Percentiles rank a stretch among this genome's conserved stretches.
These are phyloP conservation scores for Paramecium sonneborni DNA, from an alignment of 73 alveolate genomes.

Conservation along the genomic window DNA sequence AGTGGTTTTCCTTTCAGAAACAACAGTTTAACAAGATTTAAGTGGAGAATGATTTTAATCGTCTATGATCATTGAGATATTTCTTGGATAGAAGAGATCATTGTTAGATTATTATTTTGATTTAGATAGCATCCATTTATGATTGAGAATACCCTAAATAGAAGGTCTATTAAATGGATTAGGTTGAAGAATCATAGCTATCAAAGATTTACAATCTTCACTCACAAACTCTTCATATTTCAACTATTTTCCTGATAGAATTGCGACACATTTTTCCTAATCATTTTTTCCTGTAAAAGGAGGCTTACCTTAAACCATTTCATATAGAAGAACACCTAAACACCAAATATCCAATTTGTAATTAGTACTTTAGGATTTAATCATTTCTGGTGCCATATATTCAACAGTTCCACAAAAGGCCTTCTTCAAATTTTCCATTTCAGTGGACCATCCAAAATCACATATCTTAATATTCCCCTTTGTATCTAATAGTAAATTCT, in stretches of 20 bases:
- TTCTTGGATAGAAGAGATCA: neutral
- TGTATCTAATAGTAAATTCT: slow-evolving; percentile 67
- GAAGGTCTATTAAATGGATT: slow-evolving; percentile 60
- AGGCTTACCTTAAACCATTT: slow-evolving; percentile 69
- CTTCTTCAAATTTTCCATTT: slow-evolving; percentile 52
- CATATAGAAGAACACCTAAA: slow-evolving; percentile 68
- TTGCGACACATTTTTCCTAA: slow-evolving; percentile 28
- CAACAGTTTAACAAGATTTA: neutral
- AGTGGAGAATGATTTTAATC: neutral
- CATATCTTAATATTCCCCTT: slow-evolving; percentile 73
- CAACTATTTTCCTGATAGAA: neutral
- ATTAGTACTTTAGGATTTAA: slow-evolving; percentile 28
- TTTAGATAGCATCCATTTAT: slow-evolving; percentile 38
- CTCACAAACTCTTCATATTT: neutral
- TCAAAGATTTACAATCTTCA: slow-evolving; percentile 20
- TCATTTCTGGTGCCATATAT: slow-evolving; percentile 81
- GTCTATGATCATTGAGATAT: neutral
- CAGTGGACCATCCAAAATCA: slow-evolving; percentile 89
- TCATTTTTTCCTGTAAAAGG: slow-evolving; percentile 65
- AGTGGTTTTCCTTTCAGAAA: slow-evolving; percentile 9
- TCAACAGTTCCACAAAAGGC: slow-evolving; percentile 79
- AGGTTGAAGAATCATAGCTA: neutral
- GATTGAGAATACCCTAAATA: slow-evolving; percentile 9
- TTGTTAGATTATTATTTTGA: neutral
- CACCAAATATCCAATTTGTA: slow-evolving; percentile 66